Base-by-base conservation (phyloP, 108 stramenopile genomes). In the Conticribra guillardii region DNA sequence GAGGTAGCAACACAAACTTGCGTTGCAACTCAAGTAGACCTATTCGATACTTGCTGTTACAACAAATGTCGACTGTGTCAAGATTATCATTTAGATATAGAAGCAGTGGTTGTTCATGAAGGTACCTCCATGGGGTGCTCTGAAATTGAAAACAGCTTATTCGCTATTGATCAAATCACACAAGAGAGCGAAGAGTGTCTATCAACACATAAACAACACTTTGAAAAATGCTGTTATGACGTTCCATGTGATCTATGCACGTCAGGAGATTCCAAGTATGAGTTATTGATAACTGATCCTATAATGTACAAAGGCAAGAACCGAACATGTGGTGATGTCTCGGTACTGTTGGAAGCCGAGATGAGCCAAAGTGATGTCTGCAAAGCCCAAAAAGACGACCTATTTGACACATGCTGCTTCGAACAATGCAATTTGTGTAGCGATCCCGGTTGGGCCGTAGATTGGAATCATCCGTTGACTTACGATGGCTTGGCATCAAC, bases 41-140 rank as follows among this genome's bases (percentile, higher is more conserved):
- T 79, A 52, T 79, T 79, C 41, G 65, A 79, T 54, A 22, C 26
- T 37, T 79, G 78, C 34, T 79, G 78, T 47, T 79, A 72, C 31
- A 60, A 61, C 54, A 79, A 79, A 46, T 79, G 78, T 51, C 47
- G 47, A 37, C 51, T 79, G 0, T 79, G 78, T 17, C 58, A 63
- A 61, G 57, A 59, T 56, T 79, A 72, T 61, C 78, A 79, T 7
- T 53, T 79, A 16, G 60, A 79, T 49, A 54, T 46, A 53, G 70
- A 67, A 30, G 71, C 64, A 27, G 59, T 60, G n/a, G 78, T 79
- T 4, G 48, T 60, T 45, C 59, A 60, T 31, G 65, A 67, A 14
- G 78, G 71, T 4, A 60, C 44, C 60, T 62, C 44, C 1, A 67
- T 67, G 59, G 70, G 65, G 7, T 79, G 78, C 54, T 67, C 60